Evolutionary conservation across 2,329 filamentous ascomycete species (phyloP).

Genomic region (Diaporthe citriasiana): DNA sequence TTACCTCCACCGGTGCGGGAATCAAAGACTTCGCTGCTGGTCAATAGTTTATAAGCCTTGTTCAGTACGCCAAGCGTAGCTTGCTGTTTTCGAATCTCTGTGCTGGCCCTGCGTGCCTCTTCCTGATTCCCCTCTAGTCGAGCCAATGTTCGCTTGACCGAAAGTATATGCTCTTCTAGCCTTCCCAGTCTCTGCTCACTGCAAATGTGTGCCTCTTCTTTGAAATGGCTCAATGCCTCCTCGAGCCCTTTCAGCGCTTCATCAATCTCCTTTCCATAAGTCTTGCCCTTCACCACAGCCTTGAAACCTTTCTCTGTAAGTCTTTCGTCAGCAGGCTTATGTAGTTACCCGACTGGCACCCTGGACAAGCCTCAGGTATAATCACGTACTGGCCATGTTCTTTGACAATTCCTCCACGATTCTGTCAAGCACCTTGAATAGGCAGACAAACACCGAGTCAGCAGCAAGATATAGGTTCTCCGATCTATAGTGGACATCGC

Average conservation of each 20-base stretch:
- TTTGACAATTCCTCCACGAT: neutral
- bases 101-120: neutral
- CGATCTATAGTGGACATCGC: neutral
- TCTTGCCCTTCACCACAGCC: neutral
- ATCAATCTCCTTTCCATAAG: neutral
- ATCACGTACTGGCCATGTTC: neutral
- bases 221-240: neutral
- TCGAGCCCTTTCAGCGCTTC: neutral
- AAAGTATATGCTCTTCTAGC: neutral
- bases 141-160: neutral
- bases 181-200: neutral
- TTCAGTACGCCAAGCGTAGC: neutral
- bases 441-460: neutral
- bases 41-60: neutral
- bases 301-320: neutral
- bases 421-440: neutral
- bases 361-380: accelerated
- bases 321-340: neutral
- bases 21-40: neutral
- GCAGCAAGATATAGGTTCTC: neutral
- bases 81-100: neutral
- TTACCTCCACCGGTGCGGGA: neutral
- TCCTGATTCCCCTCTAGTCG: neutral
- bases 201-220: neutral
- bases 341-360: neutral